Evolutionary conservation across 108 stramenopile genomes (phyloP), one percentile per base, ranked within the genome.

Genomic region (Nitzschia sp.): DNA sequence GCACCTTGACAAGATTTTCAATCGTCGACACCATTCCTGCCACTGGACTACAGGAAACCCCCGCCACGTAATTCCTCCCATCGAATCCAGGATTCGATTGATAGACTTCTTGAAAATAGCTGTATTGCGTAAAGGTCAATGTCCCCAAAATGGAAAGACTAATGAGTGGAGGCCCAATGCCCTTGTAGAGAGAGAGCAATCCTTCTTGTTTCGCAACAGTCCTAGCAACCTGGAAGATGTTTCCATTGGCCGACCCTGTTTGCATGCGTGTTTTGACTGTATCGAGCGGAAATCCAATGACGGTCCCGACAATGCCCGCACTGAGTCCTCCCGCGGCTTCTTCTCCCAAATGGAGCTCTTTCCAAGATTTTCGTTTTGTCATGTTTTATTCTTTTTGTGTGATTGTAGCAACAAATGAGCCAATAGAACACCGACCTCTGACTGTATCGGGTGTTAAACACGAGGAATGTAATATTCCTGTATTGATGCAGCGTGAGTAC

Each of bases 271-370:
- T 82, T 48, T 84, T 86, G 56, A 82, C 67, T 4, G 77, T 29
- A 65, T 93, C 91, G 19, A 95, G 80, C 11, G 96, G 96, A 71
- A 88, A 96, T 9, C 96, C 96, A 46, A 96, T 83, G 13, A 96
- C 71, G 31, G 96, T 96, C 16, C 96, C 96, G 26, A 95, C 66
- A 0, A 94, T 79, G 23, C 92, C 95, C 0, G 92, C 92, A 21
- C 85, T 64, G 46, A 94, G 73, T 4, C 92, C 87, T 36, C 85
- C 86, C 19, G 82, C 44, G 15, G 81, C 86, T 70, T 87, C 86
- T 78, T 87, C 86, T 31, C 76, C 70, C 15, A 87, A 46, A 56
- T 80, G 71, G 34, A 75, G 59, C 21, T 75, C 66, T 56, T 68
- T 36, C 62, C 67, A 44, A 3, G 75, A 65, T 27, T 69, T 69